Evolutionary conservation across 768 basidiomycete genomes (phyloP), one percentile per base, ranked within the genome.

Genomic region (Tylopilus balloui): DNA sequence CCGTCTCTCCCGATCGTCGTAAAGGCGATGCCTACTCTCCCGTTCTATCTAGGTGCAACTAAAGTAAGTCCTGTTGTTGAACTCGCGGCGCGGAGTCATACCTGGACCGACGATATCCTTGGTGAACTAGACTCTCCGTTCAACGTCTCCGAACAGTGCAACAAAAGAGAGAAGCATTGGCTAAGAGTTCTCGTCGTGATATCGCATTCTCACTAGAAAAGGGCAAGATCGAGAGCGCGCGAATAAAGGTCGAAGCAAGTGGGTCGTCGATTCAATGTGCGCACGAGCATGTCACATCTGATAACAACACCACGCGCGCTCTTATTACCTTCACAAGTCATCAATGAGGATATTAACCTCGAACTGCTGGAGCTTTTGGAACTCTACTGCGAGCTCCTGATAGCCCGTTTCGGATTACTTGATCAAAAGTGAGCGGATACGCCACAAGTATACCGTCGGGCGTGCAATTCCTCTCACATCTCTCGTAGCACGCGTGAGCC

Each of bases 341-440:
- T 92, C 62, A 81, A 88, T 62, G 88, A 90, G 56, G 89, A 92
- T 61, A 78, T 91, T 38, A 78, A 89, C 62, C 72, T 91, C 38
- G 94, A 97, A 63, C 76, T 97, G 21, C 72, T 97, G 31, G 95
- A 99, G 62, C 73, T 98, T 6, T 73, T 99, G 23, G 94, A 97
- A 71, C 77, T 98, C 11, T 97, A 97, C 65, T 90, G 88, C 55
- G 96, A 99, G 62, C 78, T 95, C n/a, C 70, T 98, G 17, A 75
- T 94, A 20, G 91, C 95, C 9, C 80, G 96, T 40, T 98, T 98
- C 60, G 88, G 89, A 10, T 70, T 98, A 24, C 76, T 99, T 39
- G 96, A 99, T 60, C 83, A 88, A 63, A 86, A 79, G 93, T 95
- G 54, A 63, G 82, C 68, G 13, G 47, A 27, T 28, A 10, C 27